Evolutionary conservation across 257 asterid genomes (phyloP), one percentile per base, ranked within the genome.

Genomic region (Mitragyna speciosa): DNA sequence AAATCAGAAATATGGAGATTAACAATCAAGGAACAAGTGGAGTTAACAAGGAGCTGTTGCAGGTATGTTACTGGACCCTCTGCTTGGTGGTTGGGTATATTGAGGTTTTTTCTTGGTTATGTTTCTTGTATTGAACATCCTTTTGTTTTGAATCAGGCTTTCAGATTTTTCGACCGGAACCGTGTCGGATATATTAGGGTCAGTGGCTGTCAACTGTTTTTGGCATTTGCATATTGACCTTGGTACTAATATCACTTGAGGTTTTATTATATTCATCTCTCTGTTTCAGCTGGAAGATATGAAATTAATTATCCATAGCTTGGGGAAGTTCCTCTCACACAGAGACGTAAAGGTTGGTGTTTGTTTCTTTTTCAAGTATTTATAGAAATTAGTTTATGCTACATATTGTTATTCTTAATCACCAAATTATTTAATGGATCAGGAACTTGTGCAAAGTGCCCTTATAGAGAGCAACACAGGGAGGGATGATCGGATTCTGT

Each of bases 161-260:
- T 96, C 90, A 92, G 98, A 87, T 96, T 96, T 83, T 95, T 96
- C 82, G 99, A 96, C 67, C 91, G 98, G 45, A 96, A 91, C 80
- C 95, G 97, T 59, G 93, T 84, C 73, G 99, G 99, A 78, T 87
- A 90, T 84, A 67, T 96, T 54, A 91, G 95, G 93, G 99, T 93
- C 84, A 89, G 0, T 43, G n/a, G 26, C 72, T 19, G 6, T 61
- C 63, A 19, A 47, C 67, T 72, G 58, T 48, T n/a, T 28, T 83
- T 16, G 15, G 28, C 51, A 22, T 70, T 51, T 51, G 52, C 33
- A 20, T 49, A 10, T 39, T 66, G 43, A 56, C 59, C 36, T 70
- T 45, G 78, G 33, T 31, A 75, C 48, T 17, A 39, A 47, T 28
- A 41, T 39, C 17, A 4, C 68, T 14, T 39, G 16, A 30, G 74